Evolutionary conservation across 208 protist species (phyloP), one percentile per base, ranked within the genome.

Genomic region (Leishmania martiniquensis): DNA sequence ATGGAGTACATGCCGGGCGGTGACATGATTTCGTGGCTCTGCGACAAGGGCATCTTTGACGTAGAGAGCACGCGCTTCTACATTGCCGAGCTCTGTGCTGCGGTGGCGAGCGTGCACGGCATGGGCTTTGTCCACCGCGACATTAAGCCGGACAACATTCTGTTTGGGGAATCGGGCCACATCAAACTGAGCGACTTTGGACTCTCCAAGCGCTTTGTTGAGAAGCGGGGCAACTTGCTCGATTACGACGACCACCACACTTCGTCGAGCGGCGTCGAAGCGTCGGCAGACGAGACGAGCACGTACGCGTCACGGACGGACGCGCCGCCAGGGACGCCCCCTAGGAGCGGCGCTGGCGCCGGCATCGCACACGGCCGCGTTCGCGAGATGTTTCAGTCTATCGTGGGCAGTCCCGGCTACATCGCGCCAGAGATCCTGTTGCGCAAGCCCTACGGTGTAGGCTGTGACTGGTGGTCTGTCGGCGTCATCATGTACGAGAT

Each of bases 131-230:
- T 96, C 0, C 94, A 98, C 75, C 93, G 98, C 62, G 98, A 99
- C 86, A 98, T 99, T 85, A 99, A 99, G 75, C 99, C 99, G 0
- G 98, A 99, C 82, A 99, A 99, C 85, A 93, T 99, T 45, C 94
- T 99, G n/a, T 89, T 99, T 22, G 98, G 98, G 59, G 78, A 76
- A 0, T 83, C 93, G 51, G 99, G 99, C 1, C 99, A 99, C 85
- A 97, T 99, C 34, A 99, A 99, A 82, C 86, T 99, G n/a, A 95
- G 93, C 52, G 98, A 99, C 85, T 99, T 99, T 91, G 98, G 98
- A 1, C 90, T 99, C 9, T 98, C 93, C 13, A 99, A 98, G 84
- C 93, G 93, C 34, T 97, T 97, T 76, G 83, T 85, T 15, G 85
- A 91, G 60, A 81, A 81, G 49, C 79, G 85, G 25, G 88, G 92